These are phyloP conservation scores for Fusarium sp. DNA, from an alignment of 2,329 filamentous ascomycete species.

Conservation along the genomic window DNA sequence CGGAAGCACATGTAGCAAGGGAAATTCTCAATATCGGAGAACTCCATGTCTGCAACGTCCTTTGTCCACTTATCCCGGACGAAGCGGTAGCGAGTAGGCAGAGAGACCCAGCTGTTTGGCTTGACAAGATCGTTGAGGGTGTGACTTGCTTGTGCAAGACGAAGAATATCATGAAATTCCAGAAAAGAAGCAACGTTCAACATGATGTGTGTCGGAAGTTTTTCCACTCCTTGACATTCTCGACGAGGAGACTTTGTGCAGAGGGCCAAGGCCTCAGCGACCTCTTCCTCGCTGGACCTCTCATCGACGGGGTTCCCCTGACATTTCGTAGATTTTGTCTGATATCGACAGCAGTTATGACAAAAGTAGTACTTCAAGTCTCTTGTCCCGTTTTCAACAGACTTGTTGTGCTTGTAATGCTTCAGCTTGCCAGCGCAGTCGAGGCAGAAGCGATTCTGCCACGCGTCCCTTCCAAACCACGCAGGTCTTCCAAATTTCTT, in stretches of 20 bases:
- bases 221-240: constrained; percentile 4
- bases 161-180: constrained; percentile 10
- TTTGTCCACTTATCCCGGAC: constrained; percentile 22
- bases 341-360: constrained; percentile 29
- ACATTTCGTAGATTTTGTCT: constrained; percentile 26
- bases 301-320: background rate
- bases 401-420: background rate
- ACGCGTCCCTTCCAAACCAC: background rate
- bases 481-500: constrained; percentile 15
- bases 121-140: constrained; percentile 11
- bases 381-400: background rate
- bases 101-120: constrained; percentile 17
- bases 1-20: constrained; percentile 34
- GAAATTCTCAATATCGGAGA: background rate
- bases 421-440: constrained; percentile 25
- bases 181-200: constrained; percentile 12
- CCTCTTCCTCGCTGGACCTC: background rate
- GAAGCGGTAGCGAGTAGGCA: constrained; percentile 20
- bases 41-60: background rate
- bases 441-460: constrained; percentile 20
- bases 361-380: constrained; percentile 33
- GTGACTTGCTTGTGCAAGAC: constrained; percentile 5
- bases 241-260: background rate
- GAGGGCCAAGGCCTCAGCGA: background rate
- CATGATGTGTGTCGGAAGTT: constrained; percentile 21